A percentile compares a stretch with the other conserved stretches of the same genome.
These are phyloP conservation scores for Komagataella pastoris DNA, from an alignment of 805 yeast genomes.

Conservation along the genomic window DNA sequence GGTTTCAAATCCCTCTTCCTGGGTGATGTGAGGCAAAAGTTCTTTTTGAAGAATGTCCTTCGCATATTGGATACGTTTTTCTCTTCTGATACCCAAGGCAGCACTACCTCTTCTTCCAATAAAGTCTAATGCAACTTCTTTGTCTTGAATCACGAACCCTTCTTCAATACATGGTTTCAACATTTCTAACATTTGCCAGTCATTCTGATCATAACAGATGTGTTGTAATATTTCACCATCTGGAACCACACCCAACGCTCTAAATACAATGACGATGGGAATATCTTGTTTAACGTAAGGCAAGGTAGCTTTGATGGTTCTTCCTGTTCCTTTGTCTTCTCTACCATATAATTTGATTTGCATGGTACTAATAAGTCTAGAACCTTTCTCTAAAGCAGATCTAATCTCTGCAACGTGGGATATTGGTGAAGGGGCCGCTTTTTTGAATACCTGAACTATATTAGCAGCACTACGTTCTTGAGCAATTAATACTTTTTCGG, in stretches of 20 bases:
- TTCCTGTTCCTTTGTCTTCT: constrained; percentile 52
- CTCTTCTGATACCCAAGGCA: constrained; percentile 90
- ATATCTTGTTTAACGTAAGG: constrained; percentile 96
- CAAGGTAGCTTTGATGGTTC: constrained; percentile 88
- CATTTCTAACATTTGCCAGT: constrained; percentile 99
- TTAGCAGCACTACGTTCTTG: constrained; percentile 98
- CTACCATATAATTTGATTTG: constrained; percentile 87
- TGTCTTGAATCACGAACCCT: constrained; percentile 95
- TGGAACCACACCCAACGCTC: constrained; percentile 97
- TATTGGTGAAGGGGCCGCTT: constrained; percentile 94
- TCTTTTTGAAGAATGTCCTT: constrained; percentile 94
- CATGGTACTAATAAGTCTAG: constrained; percentile 84
- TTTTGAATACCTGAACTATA: constrained; percentile 95
- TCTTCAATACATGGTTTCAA: constrained; percentile 98
- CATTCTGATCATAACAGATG: constrained; percentile 93
- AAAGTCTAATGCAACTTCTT: constrained; percentile 95
- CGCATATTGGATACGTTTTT: constrained; percentile 96
- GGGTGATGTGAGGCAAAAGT: constrained; percentile 93
- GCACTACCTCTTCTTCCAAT: constrained; percentile 94
- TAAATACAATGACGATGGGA: constrained; percentile 91
- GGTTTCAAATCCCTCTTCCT: constrained; percentile 92
- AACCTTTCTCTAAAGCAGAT: constrained; percentile 94
- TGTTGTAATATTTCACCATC: constrained; percentile 98
- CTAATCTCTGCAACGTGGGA: constrained; percentile 95
- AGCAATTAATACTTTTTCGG: constrained; percentile 95